Base-by-base conservation (phyloP, 140 eudicot genomes). In the Cichorium intybus region DNA sequence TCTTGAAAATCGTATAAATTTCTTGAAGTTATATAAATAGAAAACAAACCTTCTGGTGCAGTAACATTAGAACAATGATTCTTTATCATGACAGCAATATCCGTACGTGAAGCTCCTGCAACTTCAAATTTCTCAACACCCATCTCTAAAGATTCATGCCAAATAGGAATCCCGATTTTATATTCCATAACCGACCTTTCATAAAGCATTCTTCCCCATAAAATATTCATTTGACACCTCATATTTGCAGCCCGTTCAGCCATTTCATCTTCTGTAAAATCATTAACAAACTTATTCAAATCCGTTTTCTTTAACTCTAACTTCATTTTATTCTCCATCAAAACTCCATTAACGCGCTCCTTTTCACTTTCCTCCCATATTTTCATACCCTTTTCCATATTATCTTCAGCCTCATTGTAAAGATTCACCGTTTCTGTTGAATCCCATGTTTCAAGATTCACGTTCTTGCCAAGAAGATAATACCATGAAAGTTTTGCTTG, bases 151-250 rank as follows among this genome's bases (percentile, higher is more conserved):
- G 94, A 89, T 59, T 93, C 99, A 7, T 89, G 84, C 99, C 99
- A 93, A n/a, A 77, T 84, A 9, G 94, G 90, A 58, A 80, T 71
- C 34, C 78, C 80, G 3, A 93, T 73, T 58, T 93, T 93, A 69
- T 70, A 89, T 72, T 89, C 97, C 99, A 93, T 86, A 8, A 84
- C 68, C 17, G 99, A 93, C 74, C 99, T 83, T 78, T 93, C 99
- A 62, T 93, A 93, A 58, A 88, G 84, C 84, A 93, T 80, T 18
- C 82, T 73, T 22, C 99, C 99, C 97, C 97, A 89, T 68, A 93
- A 66, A 7, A 93, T 58, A 61, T 88, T 72, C 37, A 93, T 73
- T 75, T 74, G 94, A 23, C 90, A 81, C 75, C 90, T 84, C 78
- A 84, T 81, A 50, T 64, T 78, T 60, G 79, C 83, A 56, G 87